Percentiles rank a stretch among this genome's conserved stretches.
Evolutionary conservation across 495 filamentous ascomycete species (phyloP).

Genomic region (Trichoderma virens): DNA sequence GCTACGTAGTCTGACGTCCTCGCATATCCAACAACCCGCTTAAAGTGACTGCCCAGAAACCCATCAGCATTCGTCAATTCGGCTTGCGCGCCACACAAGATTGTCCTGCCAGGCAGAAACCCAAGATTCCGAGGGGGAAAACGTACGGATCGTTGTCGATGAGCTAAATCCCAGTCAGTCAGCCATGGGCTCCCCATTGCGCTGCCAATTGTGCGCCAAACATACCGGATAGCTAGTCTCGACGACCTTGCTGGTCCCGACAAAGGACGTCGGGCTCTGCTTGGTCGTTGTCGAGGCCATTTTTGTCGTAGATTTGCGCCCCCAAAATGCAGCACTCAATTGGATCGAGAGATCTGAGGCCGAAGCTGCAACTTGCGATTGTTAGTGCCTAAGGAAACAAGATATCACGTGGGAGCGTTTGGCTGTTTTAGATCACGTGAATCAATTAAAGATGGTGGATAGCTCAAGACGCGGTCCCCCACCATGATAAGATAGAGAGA

Average conservation of each 20-base stretch:
- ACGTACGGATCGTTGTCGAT: slow-evolving; percentile 97
- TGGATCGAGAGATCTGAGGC: neutral
- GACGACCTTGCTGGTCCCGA: slow-evolving; percentile 58
- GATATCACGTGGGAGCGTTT: neutral
- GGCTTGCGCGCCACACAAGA: neutral
- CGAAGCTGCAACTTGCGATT: slow-evolving; percentile 7
- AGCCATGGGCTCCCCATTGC: neutral
- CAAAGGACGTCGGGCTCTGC: slow-evolving; percentile 49
- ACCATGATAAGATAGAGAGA: slow-evolving; percentile 10
- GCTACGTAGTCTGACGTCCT: slow-evolving; percentile 71
- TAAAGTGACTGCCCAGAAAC: slow-evolving; percentile 62
- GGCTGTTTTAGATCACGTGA: neutral
- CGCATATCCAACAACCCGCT: slow-evolving; percentile 79
- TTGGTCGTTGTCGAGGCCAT: slow-evolving; percentile 48
- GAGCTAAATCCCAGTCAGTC: slow-evolving; percentile 50
- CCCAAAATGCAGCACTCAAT: slow-evolving; percentile 2
- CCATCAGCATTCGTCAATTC: slow-evolving; percentile 15
- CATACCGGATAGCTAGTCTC: slow-evolving; percentile 75
- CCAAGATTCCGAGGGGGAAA: neutral
- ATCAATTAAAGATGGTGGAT: neutral
- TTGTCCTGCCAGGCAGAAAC: too few relatives aligned
- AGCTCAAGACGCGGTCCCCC: slow-evolving; percentile 1
- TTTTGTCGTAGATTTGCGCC: neutral
- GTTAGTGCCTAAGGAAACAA: slow-evolving; percentile 2
- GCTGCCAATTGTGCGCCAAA: slow-evolving; percentile 14